Percentiles rank a stretch among this genome's conserved stretches.
phyloP scores from a whole-genome alignment of 345 rosid genomes.

The Balakata baccata region DNA sequence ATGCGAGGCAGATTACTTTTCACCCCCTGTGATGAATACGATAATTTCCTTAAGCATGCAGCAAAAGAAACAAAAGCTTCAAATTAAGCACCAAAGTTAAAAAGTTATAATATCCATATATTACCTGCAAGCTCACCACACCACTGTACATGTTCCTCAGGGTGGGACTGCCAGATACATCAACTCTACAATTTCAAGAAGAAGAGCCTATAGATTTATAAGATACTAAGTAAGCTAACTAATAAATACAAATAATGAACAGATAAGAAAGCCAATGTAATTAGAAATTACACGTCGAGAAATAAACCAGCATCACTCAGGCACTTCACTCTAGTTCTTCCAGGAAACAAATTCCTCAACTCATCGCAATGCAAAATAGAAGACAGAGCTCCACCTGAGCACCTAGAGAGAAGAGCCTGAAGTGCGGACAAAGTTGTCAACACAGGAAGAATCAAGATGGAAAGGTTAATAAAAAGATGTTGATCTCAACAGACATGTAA shows the following conservation, averaged over 20 bases:
- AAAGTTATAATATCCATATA: not conserved
- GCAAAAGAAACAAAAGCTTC: not conserved
- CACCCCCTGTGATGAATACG: slow-evolving; percentile 45
- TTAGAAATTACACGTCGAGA: slow-evolving; percentile 63
- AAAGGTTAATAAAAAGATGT: slow-evolving; percentile 4
- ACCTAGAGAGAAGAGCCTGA: slow-evolving; percentile 92
- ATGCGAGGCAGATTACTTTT: slow-evolving; percentile 56
- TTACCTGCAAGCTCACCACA: slow-evolving; percentile 78
- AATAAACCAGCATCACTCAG: slow-evolving; percentile 96
- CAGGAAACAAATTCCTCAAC: slow-evolving; percentile 65
- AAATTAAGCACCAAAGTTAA: not conserved
- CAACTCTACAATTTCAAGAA: slow-evolving; percentile 45
- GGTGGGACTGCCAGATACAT: slow-evolving; percentile 82
- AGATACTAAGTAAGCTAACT: not conserved
- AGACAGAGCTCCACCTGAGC: slow-evolving; percentile 96
- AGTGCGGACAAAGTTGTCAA: not conserved
- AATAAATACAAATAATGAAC: not conserved
- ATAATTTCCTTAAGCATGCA: slow-evolving; percentile 11
- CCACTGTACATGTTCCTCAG: slow-evolving; percentile 70
- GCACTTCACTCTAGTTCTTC: slow-evolving; percentile 79
- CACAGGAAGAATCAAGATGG: not conserved
- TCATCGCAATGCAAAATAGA: slow-evolving; percentile 83
- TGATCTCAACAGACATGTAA: slow-evolving; percentile 19
- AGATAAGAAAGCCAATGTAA: slow-evolving; percentile 6
- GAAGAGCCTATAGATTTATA: slow-evolving; percentile 9